A percentile compares a stretch with the other conserved stretches of the same genome.
Conservation (phyloP, 2,329 filamentous ascomycete species). For the Penicillium sp. region DNA sequence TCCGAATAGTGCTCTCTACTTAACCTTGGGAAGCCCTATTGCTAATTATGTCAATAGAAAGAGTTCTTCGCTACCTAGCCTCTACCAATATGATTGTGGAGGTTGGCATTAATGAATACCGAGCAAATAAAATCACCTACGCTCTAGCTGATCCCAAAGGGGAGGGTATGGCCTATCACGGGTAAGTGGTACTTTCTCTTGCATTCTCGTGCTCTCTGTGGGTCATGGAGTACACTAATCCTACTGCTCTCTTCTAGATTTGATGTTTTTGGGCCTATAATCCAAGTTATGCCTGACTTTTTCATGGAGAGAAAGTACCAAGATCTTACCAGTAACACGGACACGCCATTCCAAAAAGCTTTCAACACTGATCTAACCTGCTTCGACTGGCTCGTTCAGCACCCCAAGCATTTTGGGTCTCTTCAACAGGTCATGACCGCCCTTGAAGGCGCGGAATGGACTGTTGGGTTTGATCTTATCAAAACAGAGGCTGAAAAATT, state of each 20-base stretch:
- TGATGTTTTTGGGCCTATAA: conserved; percentile 9
- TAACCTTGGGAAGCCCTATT: not conserved
- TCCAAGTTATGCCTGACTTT: conserved; percentile 27
- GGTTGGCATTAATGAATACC: conserved; percentile 12
- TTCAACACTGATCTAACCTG: conserved; percentile 26
- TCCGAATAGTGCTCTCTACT: not conserved
- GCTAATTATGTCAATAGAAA: conserved; percentile 9
- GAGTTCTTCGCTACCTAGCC: conserved; percentile 29
- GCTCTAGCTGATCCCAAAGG: conserved; percentile 13
- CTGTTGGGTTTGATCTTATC: conserved; percentile 18
- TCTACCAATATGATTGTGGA: conserved; percentile 18
- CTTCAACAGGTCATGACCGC: conserved; percentile 27
- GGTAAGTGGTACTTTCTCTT: conserved; percentile 5
- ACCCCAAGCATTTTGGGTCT: conserved; percentile 25
- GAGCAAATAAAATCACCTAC: conserved; percentile 11
- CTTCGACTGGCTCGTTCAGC: conserved; percentile 30
- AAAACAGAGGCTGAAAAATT: conserved; percentile 16
- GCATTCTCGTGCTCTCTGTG: not conserved
- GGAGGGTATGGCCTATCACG: conserved; percentile 12
- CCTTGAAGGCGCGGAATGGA: conserved; percentile 23
- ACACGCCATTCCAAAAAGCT: conserved; percentile 32
- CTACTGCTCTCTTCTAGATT: conserved; percentile 7
- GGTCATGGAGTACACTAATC: not conserved
- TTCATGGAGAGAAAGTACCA: conserved; percentile 29
- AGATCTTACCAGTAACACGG: conserved; percentile 23